Evolutionary conservation across 176 grass and related monocot species (phyloP).

Genomic region (Rhynchospora breviuscula): DNA sequence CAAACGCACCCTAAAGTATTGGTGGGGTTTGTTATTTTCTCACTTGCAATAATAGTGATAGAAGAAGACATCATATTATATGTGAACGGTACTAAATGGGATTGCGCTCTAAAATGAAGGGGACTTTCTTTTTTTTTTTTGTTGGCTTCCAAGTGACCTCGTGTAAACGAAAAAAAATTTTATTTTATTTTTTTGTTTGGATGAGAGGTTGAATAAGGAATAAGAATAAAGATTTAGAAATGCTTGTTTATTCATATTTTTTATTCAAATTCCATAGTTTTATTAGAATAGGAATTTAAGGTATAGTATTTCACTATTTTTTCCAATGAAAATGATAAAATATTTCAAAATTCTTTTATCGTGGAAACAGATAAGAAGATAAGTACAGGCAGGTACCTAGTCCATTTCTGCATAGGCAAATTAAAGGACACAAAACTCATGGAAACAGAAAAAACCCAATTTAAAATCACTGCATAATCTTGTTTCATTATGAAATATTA

Average conservation of each 20-base stretch:
- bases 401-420: background rate
- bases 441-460: background rate
- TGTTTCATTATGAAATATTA: constrained; percentile 25
- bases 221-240: too few relatives aligned
- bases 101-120: too few relatives aligned
- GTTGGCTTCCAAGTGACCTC: background rate
- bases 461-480: constrained; percentile 15
- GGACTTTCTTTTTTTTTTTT: too few relatives aligned
- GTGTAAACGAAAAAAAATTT: background rate
- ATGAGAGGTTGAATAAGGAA: too few relatives aligned
- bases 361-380: background rate
- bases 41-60: too few relatives aligned
- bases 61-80: background rate
- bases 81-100: too few relatives aligned
- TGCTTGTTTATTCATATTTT: too few relatives aligned
- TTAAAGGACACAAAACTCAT: background rate
- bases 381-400: background rate
- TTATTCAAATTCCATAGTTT: too few relatives aligned
- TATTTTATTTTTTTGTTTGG: too few relatives aligned
- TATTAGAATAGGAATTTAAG: too few relatives aligned
- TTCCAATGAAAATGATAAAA: background rate
- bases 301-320: background rate
- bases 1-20: too few relatives aligned
- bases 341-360: background rate
- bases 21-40: too few relatives aligned